Percentiles rank a stretch among this genome's conserved stretches.
phyloP scores from a whole-genome alignment of 2,329 filamentous ascomycete species.

The Botryotinia narcissicola region DNA sequence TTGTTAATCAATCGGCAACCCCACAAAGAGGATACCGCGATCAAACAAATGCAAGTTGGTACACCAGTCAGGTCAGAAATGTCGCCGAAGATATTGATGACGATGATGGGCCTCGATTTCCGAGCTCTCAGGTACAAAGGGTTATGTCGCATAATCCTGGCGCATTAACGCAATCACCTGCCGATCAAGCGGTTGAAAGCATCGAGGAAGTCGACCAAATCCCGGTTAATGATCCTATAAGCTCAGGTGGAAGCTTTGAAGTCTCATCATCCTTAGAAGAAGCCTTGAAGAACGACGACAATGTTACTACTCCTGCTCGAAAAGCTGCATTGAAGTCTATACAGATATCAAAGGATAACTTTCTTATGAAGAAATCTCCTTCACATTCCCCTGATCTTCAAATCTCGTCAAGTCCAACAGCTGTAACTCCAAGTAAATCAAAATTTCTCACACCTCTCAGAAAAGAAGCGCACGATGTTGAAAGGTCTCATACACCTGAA shows the following conservation, averaged over 20 bases:
- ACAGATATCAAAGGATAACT: neutral
- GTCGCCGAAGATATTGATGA: slow-evolving; percentile 44
- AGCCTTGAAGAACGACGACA: slow-evolving; percentile 31
- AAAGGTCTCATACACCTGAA: neutral
- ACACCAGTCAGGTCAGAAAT: slow-evolving; percentile 65
- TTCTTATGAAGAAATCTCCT: slow-evolving; percentile 7
- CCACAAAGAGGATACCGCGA: slow-evolving; percentile 69
- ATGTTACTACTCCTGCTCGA: neutral
- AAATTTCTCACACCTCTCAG: neutral
- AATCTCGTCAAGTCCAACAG: neutral
- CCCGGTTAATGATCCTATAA: slow-evolving; percentile 12
- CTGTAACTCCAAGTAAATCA: neutral
- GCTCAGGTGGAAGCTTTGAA: slow-evolving; percentile 34
- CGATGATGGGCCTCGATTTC: slow-evolving; percentile 41
- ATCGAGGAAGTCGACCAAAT: slow-evolving; percentile 17
- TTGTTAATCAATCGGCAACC: slow-evolving; percentile 64
- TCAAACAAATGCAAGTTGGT: slow-evolving; percentile 80
- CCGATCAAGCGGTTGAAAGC: slow-evolving; percentile 18
- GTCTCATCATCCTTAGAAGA: slow-evolving; percentile 39
- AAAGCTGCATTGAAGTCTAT: slow-evolving; percentile 5
- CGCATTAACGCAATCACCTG: slow-evolving; percentile 11
- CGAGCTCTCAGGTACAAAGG: slow-evolving; percentile 27
- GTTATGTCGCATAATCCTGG: slow-evolving; percentile 23
- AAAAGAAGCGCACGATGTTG: neutral
- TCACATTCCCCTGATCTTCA: neutral